A percentile compares a stretch with the other conserved stretches of the same genome.
phyloP scores from a whole-genome alignment of 2,329 filamentous ascomycete species.

The Plectosphaerella plurivora region DNA sequence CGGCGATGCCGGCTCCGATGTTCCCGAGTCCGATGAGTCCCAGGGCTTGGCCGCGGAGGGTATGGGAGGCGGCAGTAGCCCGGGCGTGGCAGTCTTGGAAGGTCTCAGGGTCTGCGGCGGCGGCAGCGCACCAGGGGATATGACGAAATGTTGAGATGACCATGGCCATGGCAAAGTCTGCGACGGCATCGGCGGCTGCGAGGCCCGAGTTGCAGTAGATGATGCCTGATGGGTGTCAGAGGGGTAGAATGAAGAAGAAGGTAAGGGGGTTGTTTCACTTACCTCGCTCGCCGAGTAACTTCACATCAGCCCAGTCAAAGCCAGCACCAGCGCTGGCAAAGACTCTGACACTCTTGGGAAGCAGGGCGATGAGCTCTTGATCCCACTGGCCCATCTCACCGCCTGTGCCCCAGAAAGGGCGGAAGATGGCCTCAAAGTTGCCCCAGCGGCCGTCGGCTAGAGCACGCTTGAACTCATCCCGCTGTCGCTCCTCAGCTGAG shows the following conservation, averaged over 20 bases:
- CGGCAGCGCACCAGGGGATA: slow-evolving; percentile 58
- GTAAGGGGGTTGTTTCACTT: slow-evolving; percentile 10
- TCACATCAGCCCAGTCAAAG: slow-evolving; percentile 63
- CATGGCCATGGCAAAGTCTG: slow-evolving; percentile 65
- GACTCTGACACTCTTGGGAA: slow-evolving; percentile 53
- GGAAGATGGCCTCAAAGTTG: slow-evolving; percentile 49
- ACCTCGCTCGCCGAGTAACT: slow-evolving; percentile 57
- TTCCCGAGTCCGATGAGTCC: slow-evolving; percentile 68
- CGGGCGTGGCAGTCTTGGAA: slow-evolving; percentile 58
- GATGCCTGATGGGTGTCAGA: slow-evolving; percentile 37
- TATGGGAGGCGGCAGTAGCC: slow-evolving; percentile 56
- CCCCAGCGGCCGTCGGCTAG: slow-evolving; percentile 50
- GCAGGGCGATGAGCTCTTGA: slow-evolving; percentile 48
- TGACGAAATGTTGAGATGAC: slow-evolving; percentile 67
- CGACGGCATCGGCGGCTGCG: slow-evolving; percentile 67
- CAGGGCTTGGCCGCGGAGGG: slow-evolving; percentile 56
- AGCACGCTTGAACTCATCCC: slow-evolving; percentile 43
- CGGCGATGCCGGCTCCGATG: slow-evolving; percentile 59
- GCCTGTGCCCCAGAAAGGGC: slow-evolving; percentile 60
- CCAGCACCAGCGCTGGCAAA: slow-evolving; percentile 63
- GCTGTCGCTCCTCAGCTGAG: slow-evolving; percentile 41
- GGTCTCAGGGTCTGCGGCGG: slow-evolving; percentile 36
- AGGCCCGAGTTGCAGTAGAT: slow-evolving; percentile 70
- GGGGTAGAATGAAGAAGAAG: neutral
- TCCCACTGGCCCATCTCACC: slow-evolving; percentile 66